Percentiles rank a stretch among this genome's conserved stretches.
phyloP scores from a whole-genome alignment of 2,329 filamentous ascomycete genomes.

The Phaeosphaeria sp. region DNA sequence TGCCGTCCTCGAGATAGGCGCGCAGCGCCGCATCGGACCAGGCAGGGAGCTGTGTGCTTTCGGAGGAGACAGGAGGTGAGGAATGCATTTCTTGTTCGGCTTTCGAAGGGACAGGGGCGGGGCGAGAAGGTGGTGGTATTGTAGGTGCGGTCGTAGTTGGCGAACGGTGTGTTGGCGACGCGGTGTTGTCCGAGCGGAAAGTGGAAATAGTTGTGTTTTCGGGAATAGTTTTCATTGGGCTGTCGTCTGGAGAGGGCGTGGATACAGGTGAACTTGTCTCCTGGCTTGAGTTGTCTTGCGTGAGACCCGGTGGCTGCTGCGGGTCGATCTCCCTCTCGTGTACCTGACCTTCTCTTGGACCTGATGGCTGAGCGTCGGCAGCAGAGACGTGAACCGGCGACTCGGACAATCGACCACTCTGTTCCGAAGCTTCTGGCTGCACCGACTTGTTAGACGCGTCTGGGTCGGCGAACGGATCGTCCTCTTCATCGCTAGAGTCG shows the following conservation, averaged over 20 bases:
- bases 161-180: constrained; percentile 32
- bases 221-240: constrained; percentile 35
- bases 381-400: constrained; percentile 73
- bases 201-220: constrained; percentile 29
- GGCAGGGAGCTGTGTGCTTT: constrained; percentile 63
- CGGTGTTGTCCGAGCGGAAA: constrained; percentile 21
- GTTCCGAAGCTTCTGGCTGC: constrained; percentile 25
- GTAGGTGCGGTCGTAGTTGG: constrained; percentile 17
- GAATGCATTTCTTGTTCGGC: constrained; percentile 17
- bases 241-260: constrained; percentile 42
- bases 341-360: constrained; percentile 19
- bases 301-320: constrained; percentile 67
- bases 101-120: constrained; percentile 40
- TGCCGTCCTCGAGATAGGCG: constrained; percentile 88
- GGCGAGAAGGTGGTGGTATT: constrained; percentile 43
- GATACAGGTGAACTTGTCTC: constrained; percentile 55
- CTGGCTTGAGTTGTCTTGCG: constrained; percentile 74
- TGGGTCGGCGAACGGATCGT: constrained; percentile 53
- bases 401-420: constrained; percentile 60
- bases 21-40: constrained; percentile 90
- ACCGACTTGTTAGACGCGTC: constrained; percentile 40
- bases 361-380: constrained; percentile 51
- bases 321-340: constrained; percentile 37
- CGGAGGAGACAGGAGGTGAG: constrained; percentile 39
- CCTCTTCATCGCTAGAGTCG: constrained; percentile 61